Percentiles rank a stretch among this genome's conserved stretches.
These are phyloP conservation scores for Chlorencoelia australis DNA, from an alignment of 2,329 filamentous ascomycete genomes.

Conservation along the genomic window DNA sequence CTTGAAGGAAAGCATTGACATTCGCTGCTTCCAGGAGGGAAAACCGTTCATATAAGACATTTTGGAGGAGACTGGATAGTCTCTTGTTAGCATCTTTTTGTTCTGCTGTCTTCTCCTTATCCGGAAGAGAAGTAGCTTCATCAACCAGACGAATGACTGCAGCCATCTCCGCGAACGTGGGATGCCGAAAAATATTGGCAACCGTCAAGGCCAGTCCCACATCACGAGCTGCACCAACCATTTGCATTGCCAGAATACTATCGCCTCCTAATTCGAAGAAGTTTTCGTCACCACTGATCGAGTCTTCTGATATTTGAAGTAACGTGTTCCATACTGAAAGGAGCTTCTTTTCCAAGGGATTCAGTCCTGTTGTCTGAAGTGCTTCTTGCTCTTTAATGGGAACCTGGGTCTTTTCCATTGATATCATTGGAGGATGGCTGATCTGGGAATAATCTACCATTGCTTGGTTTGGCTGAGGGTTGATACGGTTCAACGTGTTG, in stretches of 20 bases:
- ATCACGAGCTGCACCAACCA: constrained; percentile 32
- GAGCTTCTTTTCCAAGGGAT: constrained; percentile 8
- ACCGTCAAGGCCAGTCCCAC: constrained; percentile 31
- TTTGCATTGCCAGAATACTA: constrained; percentile 31
- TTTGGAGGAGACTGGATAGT: no score
- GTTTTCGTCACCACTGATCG: constrained; percentile 23
- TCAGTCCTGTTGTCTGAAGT: not conserved
- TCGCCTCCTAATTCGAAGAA: constrained; percentile 32
- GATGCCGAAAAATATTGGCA: constrained; percentile 33
- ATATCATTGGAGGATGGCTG: not conserved
- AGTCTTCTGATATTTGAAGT: constrained; percentile 11
- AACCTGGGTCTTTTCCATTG: not conserved
- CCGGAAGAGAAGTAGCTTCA: no score
- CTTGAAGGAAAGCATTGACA: constrained; percentile 17
- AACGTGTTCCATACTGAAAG: constrained; percentile 12
- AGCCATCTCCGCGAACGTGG: constrained; percentile 37
- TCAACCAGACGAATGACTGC: no score
- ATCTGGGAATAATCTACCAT: constrained; percentile 7
- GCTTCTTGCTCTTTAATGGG: no score
- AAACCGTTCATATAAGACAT: constrained; percentile 8
- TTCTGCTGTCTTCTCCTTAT: no score
- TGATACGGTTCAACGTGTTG: not conserved
- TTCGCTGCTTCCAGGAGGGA: constrained; percentile 12
- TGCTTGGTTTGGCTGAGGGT: not conserved
- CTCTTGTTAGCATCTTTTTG: no score